phyloP scores from a whole-genome alignment of 495 filamentous ascomycete genomes.

The Coniosporium apollinis region DNA sequence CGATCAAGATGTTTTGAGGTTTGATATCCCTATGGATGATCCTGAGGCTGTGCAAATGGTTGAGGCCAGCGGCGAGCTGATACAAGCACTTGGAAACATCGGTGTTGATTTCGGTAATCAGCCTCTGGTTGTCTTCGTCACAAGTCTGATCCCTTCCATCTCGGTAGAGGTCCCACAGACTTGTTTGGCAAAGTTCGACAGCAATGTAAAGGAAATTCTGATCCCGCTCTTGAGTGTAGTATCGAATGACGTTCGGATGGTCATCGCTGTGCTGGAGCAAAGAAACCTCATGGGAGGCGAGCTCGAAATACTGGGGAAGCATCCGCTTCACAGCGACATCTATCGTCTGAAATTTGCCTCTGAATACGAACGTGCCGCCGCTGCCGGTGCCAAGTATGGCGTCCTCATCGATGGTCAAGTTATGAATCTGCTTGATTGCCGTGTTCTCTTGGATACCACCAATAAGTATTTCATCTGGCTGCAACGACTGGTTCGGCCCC shows the following conservation, averaged over 20 bases:
- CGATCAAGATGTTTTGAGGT: constrained; percentile 88
- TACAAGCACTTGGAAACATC: constrained; percentile 52
- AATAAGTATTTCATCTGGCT: constrained; percentile 13
- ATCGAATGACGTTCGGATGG: constrained; percentile 90
- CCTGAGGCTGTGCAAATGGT: constrained; percentile 76
- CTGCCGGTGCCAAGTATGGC: constrained; percentile 25
- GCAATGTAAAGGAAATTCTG: constrained; percentile 93
- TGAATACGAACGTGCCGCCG: constrained; percentile 26
- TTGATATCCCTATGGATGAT: constrained; percentile 97
- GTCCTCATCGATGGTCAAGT: constrained; percentile 23
- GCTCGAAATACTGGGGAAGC: constrained; percentile 85
- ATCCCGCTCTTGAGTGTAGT: constrained; percentile 78
- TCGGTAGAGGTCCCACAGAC: constrained; percentile 72
- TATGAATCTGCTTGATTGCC: constrained; percentile 21
- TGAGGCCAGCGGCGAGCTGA: constrained; percentile 73
- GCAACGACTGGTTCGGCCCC: constrained; percentile 8
- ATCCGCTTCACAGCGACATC: constrained; percentile 94
- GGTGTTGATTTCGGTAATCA: constrained; percentile 32
- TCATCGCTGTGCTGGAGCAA: constrained; percentile 85
- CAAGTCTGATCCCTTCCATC: constrained; percentile 1
- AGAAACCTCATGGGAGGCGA: constrained; percentile 85
- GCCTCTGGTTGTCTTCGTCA: constrained; percentile 27
- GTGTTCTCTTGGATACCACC: too few relatives aligned
- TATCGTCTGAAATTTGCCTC: constrained; percentile 22
- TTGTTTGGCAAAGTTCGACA: constrained; percentile 86